Percentiles rank a stretch among this genome's conserved stretches.
These are phyloP conservation scores for Daldinia childiae DNA, from an alignment of 495 filamentous ascomycete species.

Conservation along the genomic window DNA sequence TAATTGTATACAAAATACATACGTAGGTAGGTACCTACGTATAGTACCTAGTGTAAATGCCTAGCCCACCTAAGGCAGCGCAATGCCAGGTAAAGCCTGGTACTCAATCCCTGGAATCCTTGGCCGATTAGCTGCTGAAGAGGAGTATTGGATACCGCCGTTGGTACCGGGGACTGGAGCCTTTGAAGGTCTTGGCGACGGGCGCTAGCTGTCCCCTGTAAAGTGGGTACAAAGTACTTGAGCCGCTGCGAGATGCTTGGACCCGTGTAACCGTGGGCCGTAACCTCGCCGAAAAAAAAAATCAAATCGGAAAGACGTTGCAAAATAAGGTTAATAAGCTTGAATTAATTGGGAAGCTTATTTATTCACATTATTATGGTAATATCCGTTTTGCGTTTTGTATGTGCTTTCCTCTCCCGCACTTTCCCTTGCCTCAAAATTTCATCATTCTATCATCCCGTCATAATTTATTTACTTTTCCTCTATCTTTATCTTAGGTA, in stretches of 20 bases:
- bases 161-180: slow-evolving; percentile 33
- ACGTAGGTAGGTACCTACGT: not conserved
- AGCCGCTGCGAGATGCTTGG: slow-evolving; percentile 26
- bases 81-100: slow-evolving; percentile 4
- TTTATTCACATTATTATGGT: slow-evolving; percentile 35
- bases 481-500: slow-evolving; percentile 5
- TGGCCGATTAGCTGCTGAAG: slow-evolving; percentile 10
- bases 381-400: slow-evolving; percentile 41
- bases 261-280: slow-evolving; percentile 22
- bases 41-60: slow-evolving; percentile 1
- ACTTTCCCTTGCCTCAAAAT: slow-evolving; percentile 40
- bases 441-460: slow-evolving; percentile 37
- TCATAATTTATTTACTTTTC: slow-evolving; percentile 39
- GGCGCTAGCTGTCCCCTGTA: slow-evolving; percentile 33
- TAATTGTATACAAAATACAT: not conserved
- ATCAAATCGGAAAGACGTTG: slow-evolving; percentile 9
- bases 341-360: slow-evolving; percentile 44
- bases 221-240: slow-evolving; percentile 30
- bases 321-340: slow-evolving; percentile 45
- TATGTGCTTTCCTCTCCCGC: slow-evolving; percentile 27
- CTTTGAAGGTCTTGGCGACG: slow-evolving; percentile 35
- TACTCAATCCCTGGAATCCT: slow-evolving; percentile 25
- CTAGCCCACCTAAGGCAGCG: slow-evolving; percentile 6
- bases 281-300: slow-evolving; percentile 22
- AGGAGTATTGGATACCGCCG: slow-evolving; percentile 22